Conservation (phyloP, 2,329 filamentous ascomycete species). For the Pseudohalonectria lignicola region DNA sequence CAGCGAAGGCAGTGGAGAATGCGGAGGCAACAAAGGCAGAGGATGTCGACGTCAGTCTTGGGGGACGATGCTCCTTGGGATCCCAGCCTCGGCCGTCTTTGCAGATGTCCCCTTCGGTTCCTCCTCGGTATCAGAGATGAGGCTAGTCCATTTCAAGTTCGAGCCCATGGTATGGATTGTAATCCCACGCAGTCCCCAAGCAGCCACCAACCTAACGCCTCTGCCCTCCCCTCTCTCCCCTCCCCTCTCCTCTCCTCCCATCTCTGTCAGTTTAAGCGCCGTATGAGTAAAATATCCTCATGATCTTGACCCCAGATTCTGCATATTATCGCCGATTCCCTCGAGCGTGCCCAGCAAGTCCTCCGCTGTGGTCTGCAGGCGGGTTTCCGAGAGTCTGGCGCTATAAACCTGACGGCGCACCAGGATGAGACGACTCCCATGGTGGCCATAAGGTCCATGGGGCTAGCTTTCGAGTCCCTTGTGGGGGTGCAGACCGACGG, state of each 20-base stretch:
- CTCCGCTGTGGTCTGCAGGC: conserved; percentile 67
- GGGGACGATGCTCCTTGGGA: too few species aligned
- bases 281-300: neutral
- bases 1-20: too few species aligned
- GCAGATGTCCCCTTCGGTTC: too few species aligned
- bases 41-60: too few species aligned
- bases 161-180: conserved; percentile 73
- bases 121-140: too few species aligned
- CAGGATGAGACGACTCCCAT: conserved; percentile 46
- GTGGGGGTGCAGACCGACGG: conserved; percentile 48
- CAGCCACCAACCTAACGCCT: too few species aligned
- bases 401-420: conserved; percentile 49
- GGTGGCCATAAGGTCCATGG: conserved; percentile 77
- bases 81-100: too few species aligned
- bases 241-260: neutral
- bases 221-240: neutral
- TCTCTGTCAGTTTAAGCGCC: neutral
- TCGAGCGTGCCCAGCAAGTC: conserved; percentile 62
- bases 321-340: conserved; percentile 71
- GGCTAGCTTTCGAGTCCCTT: conserved; percentile 70
- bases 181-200: neutral
- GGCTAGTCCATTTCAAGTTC: conserved; percentile 74
- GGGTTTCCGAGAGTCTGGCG: conserved; percentile 84
- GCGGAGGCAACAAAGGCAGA: too few species aligned
- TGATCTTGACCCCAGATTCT: conserved; percentile 60